A percentile compares a stretch with the other conserved stretches of the same genome.
Conservation (phyloP, 345 rosid genomes). For the Boechera divaricarpa region DNA sequence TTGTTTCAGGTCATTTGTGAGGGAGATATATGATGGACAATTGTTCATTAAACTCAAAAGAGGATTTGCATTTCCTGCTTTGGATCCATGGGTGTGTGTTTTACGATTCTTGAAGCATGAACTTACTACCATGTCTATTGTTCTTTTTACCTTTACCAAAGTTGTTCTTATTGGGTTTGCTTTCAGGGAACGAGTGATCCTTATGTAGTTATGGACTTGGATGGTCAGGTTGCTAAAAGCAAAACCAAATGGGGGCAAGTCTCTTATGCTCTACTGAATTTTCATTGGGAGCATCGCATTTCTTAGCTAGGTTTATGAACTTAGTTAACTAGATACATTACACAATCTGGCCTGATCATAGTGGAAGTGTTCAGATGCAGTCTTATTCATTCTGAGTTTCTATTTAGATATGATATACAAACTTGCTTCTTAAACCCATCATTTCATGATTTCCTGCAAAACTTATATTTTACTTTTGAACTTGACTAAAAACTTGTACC, state of each 20-base stretch:
- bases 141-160: not conserved
- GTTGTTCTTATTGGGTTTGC: not conserved
- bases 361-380: not conserved
- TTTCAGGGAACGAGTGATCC: slow-evolving; percentile 95
- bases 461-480: not conserved
- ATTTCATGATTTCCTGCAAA: not conserved
- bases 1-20: slow-evolving; percentile 72
- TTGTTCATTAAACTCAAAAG: slow-evolving; percentile 74
- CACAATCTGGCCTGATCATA: slow-evolving; percentile 11
- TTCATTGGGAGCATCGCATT: not conserved
- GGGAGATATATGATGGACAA: slow-evolving; percentile 85
- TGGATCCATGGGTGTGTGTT: slow-evolving; percentile 92
- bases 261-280: not conserved
- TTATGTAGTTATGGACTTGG: slow-evolving; percentile 82
- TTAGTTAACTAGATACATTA: not conserved
- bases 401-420: not conserved
- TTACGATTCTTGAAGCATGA: not conserved
- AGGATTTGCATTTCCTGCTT: slow-evolving; percentile 79
- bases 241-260: slow-evolving; percentile 56
- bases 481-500: not conserved
- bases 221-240: slow-evolving; percentile 87
- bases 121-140: not conserved
- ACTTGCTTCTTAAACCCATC: not conserved
- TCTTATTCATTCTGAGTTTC: not conserved
- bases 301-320: not conserved